These are phyloP conservation scores for Debaryomyces prosopidis DNA, from an alignment of 805 yeast species.

Conservation along the genomic window DNA sequence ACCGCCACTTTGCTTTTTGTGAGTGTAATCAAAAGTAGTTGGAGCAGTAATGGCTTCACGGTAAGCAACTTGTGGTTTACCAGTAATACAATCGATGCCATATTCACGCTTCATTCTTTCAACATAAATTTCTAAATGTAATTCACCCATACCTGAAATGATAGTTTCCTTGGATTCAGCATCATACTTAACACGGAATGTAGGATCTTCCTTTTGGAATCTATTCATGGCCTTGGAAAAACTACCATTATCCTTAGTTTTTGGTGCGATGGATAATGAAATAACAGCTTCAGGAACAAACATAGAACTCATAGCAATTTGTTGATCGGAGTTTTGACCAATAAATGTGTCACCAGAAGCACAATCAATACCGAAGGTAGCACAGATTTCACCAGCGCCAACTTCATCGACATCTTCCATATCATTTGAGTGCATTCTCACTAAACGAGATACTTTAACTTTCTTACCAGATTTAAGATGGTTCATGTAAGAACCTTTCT, in stretches of 20 bases:
- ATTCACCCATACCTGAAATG: conserved; percentile 97
- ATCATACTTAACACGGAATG: conserved; percentile 91
- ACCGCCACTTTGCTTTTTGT: conserved; percentile 98
- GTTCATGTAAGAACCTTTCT: conserved; percentile 84
- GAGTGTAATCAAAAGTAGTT: conserved; percentile 86
- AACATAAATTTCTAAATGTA: conserved; percentile 94
- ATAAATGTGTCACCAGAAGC: conserved; percentile 98
- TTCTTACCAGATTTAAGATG: conserved; percentile 92
- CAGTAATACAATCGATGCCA: conserved; percentile 91
- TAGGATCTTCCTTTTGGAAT: conserved; percentile 98
- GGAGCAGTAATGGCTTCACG: conserved; percentile 83
- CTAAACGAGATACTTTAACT: conserved; percentile 89
- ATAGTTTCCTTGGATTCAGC: conserved; percentile 90
- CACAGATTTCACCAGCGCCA: conserved; percentile 98
- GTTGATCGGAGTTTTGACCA: conserved; percentile 62
- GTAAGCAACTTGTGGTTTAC: conserved; percentile 97
- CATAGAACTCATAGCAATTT: conserved; percentile 95
- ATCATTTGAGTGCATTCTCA: conserved; percentile 97
- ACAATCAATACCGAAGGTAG: conserved; percentile 98
- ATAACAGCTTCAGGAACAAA: conserved; percentile 98
- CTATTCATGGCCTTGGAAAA: conserved; percentile 96
- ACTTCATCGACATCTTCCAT: conserved; percentile 97
- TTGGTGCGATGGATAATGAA: conserved; percentile 86
- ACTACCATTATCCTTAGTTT: conserved; percentile 78
- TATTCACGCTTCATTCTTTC: conserved; percentile 98